phyloP scores from a whole-genome alignment of 495 filamentous ascomycete species.

The Chaetomium tenue region DNA sequence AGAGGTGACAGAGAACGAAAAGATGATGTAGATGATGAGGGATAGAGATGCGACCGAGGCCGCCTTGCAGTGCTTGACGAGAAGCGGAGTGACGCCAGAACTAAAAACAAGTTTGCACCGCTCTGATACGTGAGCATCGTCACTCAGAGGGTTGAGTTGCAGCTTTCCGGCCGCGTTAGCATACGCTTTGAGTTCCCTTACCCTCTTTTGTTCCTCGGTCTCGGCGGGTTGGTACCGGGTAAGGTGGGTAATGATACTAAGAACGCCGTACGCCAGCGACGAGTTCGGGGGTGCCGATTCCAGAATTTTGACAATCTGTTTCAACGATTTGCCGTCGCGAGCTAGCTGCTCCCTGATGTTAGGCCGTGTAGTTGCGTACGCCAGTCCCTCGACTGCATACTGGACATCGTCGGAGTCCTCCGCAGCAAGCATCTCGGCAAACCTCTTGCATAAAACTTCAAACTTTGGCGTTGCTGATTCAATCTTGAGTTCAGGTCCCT shows the following conservation, averaged over 20 bases:
- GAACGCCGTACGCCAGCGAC: conserved; percentile 74
- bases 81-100: conserved; percentile 67
- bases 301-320: conserved; percentile 62
- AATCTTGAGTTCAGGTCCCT: conserved; percentile 43
- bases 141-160: conserved; percentile 64
- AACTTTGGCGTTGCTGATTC: conserved; percentile 56
- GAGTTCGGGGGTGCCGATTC: conserved; percentile 59
- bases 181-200: conserved; percentile 87
- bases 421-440: conserved; percentile 68
- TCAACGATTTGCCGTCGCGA: conserved; percentile 62
- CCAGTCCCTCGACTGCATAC: conserved; percentile 85
- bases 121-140: conserved; percentile 68
- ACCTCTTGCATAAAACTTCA: conserved; percentile 70
- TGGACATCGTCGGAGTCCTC: conserved; percentile 57
- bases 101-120: conserved; percentile 77
- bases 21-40: conserved; percentile 70
- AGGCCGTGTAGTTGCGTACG: conserved; percentile 81
- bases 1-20: conserved; percentile 68
- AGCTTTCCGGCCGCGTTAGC: conserved; percentile 73
- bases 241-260: conserved; percentile 80
- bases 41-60: conserved; percentile 62
- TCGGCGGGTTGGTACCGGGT: conserved; percentile 75
- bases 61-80: conserved; percentile 68
- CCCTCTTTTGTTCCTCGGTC: conserved; percentile 87
- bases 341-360: conserved; percentile 77